These are phyloP conservation scores for Lolium perenne DNA, from an alignment of 176 grass and related monocot genomes.

Conservation along the genomic window DNA sequence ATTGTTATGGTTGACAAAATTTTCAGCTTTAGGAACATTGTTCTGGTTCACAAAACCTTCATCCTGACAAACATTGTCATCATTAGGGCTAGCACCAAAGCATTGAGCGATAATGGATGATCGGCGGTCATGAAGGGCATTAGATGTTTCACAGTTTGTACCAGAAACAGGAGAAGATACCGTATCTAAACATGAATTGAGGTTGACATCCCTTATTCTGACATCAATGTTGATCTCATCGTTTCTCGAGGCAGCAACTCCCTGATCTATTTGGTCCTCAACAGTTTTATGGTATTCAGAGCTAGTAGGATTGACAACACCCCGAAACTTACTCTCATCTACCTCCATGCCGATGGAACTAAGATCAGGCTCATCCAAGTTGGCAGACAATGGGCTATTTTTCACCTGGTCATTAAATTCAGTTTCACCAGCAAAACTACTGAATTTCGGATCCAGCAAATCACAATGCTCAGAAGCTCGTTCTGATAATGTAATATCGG, in stretches of 20 bases:
- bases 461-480: slow-evolving; percentile 41
- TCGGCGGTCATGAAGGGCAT: slow-evolving; percentile 44
- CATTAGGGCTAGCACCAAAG: slow-evolving; percentile 54
- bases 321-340: slow-evolving; percentile 30
- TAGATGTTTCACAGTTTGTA: slow-evolving; percentile 56
- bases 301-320: slow-evolving; percentile 32
- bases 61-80: slow-evolving; percentile 49
- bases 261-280: slow-evolving; percentile 45
- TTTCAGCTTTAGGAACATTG: slow-evolving; percentile 31
- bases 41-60: slow-evolving; percentile 48
- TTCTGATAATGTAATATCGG: slow-evolving; percentile 34
- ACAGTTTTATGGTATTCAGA: slow-evolving; percentile 42
- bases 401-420: slow-evolving; percentile 39
- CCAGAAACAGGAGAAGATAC: slow-evolving; percentile 56
- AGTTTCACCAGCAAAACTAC: slow-evolving; percentile 26
- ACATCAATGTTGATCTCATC: slow-evolving; percentile 38
- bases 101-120: slow-evolving; percentile 48
- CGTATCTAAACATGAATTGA: slow-evolving; percentile 60
- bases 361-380: slow-evolving; percentile 43
- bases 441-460: slow-evolving; percentile 48
- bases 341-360: slow-evolving; percentile 54
- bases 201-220: slow-evolving; percentile 58
- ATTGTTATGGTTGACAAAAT: slow-evolving; percentile 46
- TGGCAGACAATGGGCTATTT: slow-evolving; percentile 25
- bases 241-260: slow-evolving; percentile 45